Evolutionary conservation across 257 asterid genomes (phyloP).

Genomic region (Thymus quinquecostatus): DNA sequence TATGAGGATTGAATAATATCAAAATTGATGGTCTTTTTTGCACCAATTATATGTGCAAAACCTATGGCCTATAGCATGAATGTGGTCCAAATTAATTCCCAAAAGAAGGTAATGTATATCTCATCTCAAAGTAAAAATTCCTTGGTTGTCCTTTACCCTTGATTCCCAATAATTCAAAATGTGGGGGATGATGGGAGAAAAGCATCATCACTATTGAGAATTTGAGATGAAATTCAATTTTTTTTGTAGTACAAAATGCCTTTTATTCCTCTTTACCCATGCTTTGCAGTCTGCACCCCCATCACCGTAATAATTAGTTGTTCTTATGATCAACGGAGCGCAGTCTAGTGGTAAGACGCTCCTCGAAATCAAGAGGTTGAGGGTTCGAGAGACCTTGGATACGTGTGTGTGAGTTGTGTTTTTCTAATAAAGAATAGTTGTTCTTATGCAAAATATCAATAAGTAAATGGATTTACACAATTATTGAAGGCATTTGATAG

Average conservation of each 20-base stretch:
- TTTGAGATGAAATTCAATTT: background rate
- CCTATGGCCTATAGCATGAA: background rate
- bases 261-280: background rate
- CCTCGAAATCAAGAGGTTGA: no score
- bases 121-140: constrained; percentile 6
- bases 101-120: background rate
- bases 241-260: background rate
- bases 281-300: background rate
- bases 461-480: background rate
- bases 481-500: background rate
- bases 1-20: background rate
- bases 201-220: background rate
- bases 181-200: background rate
- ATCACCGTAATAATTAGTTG: no score
- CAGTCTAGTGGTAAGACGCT: no score
- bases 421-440: no score
- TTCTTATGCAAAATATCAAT: background rate
- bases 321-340: no score
- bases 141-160: constrained; percentile 1
- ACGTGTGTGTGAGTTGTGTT: no score
- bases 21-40: constrained; percentile 12
- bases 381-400: no score
- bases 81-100: constrained; percentile 24
- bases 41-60: background rate
- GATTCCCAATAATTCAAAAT: constrained; percentile 20